These are phyloP conservation scores for Bipolaris oryzae DNA, from an alignment of 2,329 filamentous ascomycete genomes.

Conservation along the genomic window DNA sequence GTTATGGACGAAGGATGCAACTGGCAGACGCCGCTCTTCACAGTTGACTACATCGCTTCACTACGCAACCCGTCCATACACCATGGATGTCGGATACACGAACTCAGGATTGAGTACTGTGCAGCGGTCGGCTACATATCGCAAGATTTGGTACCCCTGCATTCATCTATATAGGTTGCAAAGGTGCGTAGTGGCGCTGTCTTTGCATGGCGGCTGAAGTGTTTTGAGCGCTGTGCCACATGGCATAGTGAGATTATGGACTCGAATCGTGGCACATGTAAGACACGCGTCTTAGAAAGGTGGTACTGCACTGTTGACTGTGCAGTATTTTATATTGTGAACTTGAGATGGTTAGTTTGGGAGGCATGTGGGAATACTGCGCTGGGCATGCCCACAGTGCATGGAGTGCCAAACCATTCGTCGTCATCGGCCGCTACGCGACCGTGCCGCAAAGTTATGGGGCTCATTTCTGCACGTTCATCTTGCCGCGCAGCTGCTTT, in stretches of 20 bases:
- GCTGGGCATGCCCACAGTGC: background rate
- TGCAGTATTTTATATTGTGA: background rate
- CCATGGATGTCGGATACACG: constrained; percentile 10
- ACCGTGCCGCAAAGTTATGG: background rate
- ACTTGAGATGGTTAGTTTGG: background rate
- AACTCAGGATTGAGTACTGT: constrained; percentile 1
- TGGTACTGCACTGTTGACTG: constrained; percentile 6
- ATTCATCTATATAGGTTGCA: background rate
- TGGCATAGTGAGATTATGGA: background rate
- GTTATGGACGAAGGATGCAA: constrained; percentile 40
- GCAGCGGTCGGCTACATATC: background rate
- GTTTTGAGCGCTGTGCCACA: constrained; percentile 1
- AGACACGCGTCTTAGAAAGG: background rate
- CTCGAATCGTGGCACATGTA: background rate
- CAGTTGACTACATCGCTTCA: constrained; percentile 22
- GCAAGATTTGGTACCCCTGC: background rate
- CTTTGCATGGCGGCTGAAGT: background rate
- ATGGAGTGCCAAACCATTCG: background rate
- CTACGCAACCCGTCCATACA: constrained; percentile 7
- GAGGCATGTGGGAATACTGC: background rate
- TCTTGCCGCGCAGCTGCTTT: constrained; percentile 5
- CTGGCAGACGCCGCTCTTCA: constrained; percentile 36
- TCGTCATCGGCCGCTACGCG: background rate
- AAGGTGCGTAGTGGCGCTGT: constrained; percentile 1
- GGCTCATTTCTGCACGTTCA: background rate